These are phyloP conservation scores for Mrakia gelida DNA, from an alignment of 768 basidiomycete genomes.

Conservation along the genomic window DNA sequence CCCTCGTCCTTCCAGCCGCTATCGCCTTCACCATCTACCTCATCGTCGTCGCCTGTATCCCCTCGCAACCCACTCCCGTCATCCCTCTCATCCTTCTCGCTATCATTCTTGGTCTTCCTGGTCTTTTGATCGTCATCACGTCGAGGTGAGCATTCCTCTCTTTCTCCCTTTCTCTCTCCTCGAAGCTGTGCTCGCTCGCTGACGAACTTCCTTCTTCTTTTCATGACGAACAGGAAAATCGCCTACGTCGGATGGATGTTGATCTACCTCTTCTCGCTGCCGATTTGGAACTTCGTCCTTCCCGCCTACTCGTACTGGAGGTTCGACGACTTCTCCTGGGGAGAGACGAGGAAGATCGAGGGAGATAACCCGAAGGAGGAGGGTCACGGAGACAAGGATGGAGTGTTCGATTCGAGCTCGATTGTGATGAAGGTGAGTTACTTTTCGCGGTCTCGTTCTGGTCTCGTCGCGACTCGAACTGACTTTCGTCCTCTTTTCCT, in stretches of 20 bases:
- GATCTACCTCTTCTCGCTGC: constrained; percentile 83
- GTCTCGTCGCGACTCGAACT: not conserved
- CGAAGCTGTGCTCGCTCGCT: too few species aligned
- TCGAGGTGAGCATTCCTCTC: constrained; percentile 47
- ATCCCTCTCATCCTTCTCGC: constrained; percentile 89
- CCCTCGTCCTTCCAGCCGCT: constrained; percentile 91
- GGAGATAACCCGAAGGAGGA: constrained; percentile 61
- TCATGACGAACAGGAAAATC: constrained; percentile 55
- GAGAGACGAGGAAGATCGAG: constrained; percentile 76
- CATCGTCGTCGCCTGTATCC: constrained; percentile 80
- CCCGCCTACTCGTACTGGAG: constrained; percentile 98
- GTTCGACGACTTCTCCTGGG: constrained; percentile 97
- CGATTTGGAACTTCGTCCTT: constrained; percentile 94
- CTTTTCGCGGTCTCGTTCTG: not conserved
- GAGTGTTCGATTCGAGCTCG: constrained; percentile 91
- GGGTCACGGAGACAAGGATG: constrained; percentile 86
- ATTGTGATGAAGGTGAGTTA: constrained; percentile 78
- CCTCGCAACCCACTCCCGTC: constrained; percentile 62
- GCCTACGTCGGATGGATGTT: constrained; percentile 82
- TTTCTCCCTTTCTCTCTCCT: too few species aligned
- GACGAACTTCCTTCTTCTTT: too few species aligned
- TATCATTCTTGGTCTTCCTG: constrained; percentile 92
- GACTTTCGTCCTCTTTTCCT: not conserved
- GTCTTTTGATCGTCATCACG: constrained; percentile 91
- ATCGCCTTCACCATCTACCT: constrained; percentile 96